A percentile compares a stretch with the other conserved stretches of the same genome.
Conservation (phyloP, 768 basidiomycete genomes). For the Russula sp. region DNA sequence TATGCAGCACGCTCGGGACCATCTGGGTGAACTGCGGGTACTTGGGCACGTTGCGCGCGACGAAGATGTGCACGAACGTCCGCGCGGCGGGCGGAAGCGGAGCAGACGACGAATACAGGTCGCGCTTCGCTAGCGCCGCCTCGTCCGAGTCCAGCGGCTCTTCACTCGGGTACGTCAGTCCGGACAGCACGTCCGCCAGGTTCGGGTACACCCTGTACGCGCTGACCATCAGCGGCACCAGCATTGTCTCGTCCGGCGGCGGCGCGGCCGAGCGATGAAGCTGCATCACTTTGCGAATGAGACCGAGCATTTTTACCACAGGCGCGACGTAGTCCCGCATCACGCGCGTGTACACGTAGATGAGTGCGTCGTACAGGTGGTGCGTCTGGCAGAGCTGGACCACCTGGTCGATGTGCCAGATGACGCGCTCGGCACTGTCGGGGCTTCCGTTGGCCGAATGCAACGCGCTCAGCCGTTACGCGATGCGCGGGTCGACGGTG, state of each 20-base stretch:
- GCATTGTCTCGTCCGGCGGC: constrained; percentile 31
- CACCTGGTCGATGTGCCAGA: constrained; percentile 96
- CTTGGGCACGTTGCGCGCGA: constrained; percentile 93
- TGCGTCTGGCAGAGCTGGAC: constrained; percentile 79
- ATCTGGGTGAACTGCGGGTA: constrained; percentile 63
- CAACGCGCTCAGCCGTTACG: constrained; percentile 73
- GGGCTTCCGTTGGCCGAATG: constrained; percentile 68
- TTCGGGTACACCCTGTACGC: constrained; percentile 93
- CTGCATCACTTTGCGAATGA: constrained; percentile 65
- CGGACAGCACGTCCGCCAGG: constrained; percentile 72
- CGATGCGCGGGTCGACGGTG: constrained; percentile 86
- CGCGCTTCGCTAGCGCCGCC: constrained; percentile 60
- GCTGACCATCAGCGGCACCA: constrained; percentile 58
- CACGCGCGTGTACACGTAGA: constrained; percentile 89
- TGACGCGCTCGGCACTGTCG: constrained; percentile 78
- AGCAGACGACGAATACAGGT: constrained; percentile 52
- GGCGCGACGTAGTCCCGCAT: constrained; percentile 86
- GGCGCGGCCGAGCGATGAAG: constrained; percentile 34
- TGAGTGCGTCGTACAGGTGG: constrained; percentile 85
- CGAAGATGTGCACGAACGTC: constrained; percentile 91
- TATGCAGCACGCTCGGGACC: constrained; percentile 60
- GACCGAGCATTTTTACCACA: constrained; percentile 72
- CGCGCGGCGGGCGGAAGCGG: constrained; percentile 50
- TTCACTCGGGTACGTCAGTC: constrained; percentile 82
- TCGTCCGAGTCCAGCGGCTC: constrained; percentile 61